Evolutionary conservation across 805 yeast species (phyloP).

Genomic region (Schwanniomyces sp.): DNA sequence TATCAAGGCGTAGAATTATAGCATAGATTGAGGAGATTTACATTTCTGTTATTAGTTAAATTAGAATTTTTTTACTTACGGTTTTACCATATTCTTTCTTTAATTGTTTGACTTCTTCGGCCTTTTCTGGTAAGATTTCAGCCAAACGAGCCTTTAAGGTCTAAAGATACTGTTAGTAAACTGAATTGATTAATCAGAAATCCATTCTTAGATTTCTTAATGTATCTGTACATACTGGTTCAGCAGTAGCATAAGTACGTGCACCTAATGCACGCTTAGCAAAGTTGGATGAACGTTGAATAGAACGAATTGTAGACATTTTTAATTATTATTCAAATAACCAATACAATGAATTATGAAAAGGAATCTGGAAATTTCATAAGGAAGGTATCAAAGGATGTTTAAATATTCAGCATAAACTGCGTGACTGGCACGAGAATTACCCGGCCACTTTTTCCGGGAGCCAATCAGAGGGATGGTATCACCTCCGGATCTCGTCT

Average conservation of each 20-base stretch:
- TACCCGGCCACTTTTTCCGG: slow-evolving; percentile 3
- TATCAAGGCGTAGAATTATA: not conserved
- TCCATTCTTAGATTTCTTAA: not conserved
- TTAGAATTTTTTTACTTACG: slow-evolving; percentile 38
- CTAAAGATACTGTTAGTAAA: slow-evolving; percentile 20
- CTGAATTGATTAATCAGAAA: not conserved
- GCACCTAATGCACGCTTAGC: slow-evolving; percentile 23
- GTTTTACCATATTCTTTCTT: slow-evolving; percentile 89
- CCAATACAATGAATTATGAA: not conserved
- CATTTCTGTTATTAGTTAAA: too few relatives aligned
- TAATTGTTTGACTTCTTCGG: slow-evolving; percentile 86
- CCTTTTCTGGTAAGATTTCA: slow-evolving; percentile 86
- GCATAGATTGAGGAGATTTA: not conserved
- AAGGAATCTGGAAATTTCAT: slow-evolving; percentile 1
- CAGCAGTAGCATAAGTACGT: slow-evolving; percentile 37
- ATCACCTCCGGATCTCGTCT: slow-evolving; percentile 4
- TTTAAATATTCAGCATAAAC: slow-evolving; percentile 6
- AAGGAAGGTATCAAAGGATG: slow-evolving; percentile 5
- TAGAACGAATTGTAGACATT: slow-evolving; percentile 37
- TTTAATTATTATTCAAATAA: slow-evolving; percentile 1
- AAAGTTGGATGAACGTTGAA: slow-evolving; percentile 33
- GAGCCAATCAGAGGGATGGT: slow-evolving; percentile 4
- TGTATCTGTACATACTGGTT: slow-evolving; percentile 25
- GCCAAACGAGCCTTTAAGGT: slow-evolving; percentile 94
- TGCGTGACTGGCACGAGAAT: slow-evolving; percentile 7